phyloP scores from a whole-genome alignment of 106 monocot species.

The Dendrobium officinale region DNA sequence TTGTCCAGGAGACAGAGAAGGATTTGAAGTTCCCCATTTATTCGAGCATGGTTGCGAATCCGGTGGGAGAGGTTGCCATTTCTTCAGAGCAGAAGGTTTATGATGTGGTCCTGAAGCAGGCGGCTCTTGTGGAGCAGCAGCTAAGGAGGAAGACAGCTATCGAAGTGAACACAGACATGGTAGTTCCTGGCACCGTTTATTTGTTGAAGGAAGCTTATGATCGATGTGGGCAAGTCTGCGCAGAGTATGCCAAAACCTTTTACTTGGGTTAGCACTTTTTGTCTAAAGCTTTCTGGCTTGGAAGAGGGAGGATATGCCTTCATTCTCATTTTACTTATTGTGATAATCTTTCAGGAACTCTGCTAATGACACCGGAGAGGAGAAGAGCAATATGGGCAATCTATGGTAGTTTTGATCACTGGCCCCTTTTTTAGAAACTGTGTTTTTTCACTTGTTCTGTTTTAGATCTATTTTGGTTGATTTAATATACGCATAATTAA shows the following conservation, averaged over 20 bases:
- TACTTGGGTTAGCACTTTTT: conserved; percentile 66
- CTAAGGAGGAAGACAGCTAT: conserved; percentile 3
- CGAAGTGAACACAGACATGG: conserved; percentile 40
- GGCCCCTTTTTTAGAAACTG: neutral
- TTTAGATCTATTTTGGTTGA: no score
- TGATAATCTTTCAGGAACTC: conserved; percentile 23
- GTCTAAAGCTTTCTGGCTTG: neutral
- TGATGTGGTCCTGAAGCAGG: conserved; percentile 91
- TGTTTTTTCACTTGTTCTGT: no score
- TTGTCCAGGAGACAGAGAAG: conserved; percentile 16
- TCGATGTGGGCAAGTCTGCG: conserved; percentile 87
- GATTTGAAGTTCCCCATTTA: conserved; percentile 7
- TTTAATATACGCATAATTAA: no score
- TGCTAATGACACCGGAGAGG: conserved; percentile 52
- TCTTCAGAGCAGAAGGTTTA: conserved; percentile 82
- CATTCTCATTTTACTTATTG: neutral
- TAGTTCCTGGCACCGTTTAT: conserved; percentile 25
- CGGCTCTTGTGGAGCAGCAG: conserved; percentile 64
- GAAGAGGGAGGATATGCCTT: neutral
- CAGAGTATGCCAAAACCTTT: conserved; percentile 97
- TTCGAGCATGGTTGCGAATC: conserved; percentile 46
- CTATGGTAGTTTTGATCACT: conserved; percentile 20
- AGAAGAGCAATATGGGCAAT: conserved; percentile 51
- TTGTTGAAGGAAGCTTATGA: conserved; percentile 72
- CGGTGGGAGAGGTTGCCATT: conserved; percentile 38